Evolutionary conservation across 148 eudicot species (phyloP).

Genomic region (Silene conica): DNA sequence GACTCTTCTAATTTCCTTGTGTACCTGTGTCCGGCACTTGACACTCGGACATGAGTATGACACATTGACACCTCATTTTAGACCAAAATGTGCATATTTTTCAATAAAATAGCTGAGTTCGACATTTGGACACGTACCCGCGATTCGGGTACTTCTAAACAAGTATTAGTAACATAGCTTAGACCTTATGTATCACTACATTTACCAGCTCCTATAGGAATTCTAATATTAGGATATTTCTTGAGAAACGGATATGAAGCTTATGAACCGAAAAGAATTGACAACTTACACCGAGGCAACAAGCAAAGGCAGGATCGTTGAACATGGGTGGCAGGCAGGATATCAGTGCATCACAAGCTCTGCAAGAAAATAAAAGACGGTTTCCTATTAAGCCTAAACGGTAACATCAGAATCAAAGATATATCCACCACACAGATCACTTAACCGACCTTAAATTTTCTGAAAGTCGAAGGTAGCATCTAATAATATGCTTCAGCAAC

Average conservation of each 20-base stretch:
- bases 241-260: not conserved
- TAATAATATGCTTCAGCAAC: constrained; percentile 80
- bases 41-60: too few relatives aligned
- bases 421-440: constrained; percentile 8
- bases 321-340: constrained; percentile 84
- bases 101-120: too few relatives aligned
- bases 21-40: too few relatives aligned
- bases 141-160: too few relatives aligned
- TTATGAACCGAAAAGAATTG: not conserved
- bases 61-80: too few relatives aligned
- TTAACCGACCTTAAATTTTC: constrained; percentile 68
- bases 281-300: constrained; percentile 42
- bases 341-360: constrained; percentile 92
- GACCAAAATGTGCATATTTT: too few relatives aligned
- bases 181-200: too few relatives aligned
- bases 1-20: too few relatives aligned
- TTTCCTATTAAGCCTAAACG: not conserved
- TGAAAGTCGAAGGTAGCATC: constrained; percentile 87
- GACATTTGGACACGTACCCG: too few relatives aligned
- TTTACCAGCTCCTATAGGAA: too few relatives aligned
- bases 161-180: too few relatives aligned
- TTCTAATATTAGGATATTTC: too few relatives aligned
- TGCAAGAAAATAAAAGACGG: constrained; percentile 21
- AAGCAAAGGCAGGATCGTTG: constrained; percentile 65
- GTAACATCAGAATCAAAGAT: not conserved